Base-by-base conservation (phyloP, 2,329 filamentous ascomycete genomes). In the Fusarium sp. region DNA sequence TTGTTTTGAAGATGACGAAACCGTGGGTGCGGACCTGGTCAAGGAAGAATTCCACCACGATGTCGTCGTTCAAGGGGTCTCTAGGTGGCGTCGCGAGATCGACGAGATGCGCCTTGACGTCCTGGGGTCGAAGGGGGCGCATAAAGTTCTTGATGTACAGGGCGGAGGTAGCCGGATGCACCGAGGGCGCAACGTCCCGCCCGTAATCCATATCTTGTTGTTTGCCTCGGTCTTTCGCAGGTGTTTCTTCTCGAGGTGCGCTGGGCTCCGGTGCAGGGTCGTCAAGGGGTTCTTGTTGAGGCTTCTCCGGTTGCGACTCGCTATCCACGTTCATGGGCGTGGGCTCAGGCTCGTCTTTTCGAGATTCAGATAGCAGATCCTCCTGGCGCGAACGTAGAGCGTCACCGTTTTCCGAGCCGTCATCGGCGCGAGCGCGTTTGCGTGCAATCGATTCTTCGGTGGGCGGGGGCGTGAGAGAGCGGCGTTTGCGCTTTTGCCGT, bases 71-170 rank as follows among this genome's bases (percentile, higher is more conserved):
- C 45, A 88, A 80, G 2, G 81, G 75, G 3, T 81, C 75, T 19
- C 79, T 74, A 1, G 85, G 80, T 1, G 88, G 81, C 4, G 87
- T 82, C 2, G 92, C 91, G 36, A 97, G 83, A 7, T 84, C 79
- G 39, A 85, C 74, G 5, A 98, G 81, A 71, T 97, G 88, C 2
- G 84, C 81, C 68, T 85, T 86, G 1, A 98, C 84, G 15, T 82
- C 80, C 25, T 81, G 79, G 1, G 87, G 84, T 57, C 92, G 90
- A 22, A 98, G 81, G 9, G 95, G 93, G 42, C 94, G 89, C 87
- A 96, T 93, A 51, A 98, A 86, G 70, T 97, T 90, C 74, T 89
- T 89, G 68, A 98, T 95, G 78, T 97, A 98, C 42, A 98, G 80
- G 13, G 91, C 89, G 29, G 86, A 78, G 4, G 93, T 94, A 6